Evolutionary conservation across 305 asterid genomes (phyloP).

Genomic region (Withania somnifera): DNA sequence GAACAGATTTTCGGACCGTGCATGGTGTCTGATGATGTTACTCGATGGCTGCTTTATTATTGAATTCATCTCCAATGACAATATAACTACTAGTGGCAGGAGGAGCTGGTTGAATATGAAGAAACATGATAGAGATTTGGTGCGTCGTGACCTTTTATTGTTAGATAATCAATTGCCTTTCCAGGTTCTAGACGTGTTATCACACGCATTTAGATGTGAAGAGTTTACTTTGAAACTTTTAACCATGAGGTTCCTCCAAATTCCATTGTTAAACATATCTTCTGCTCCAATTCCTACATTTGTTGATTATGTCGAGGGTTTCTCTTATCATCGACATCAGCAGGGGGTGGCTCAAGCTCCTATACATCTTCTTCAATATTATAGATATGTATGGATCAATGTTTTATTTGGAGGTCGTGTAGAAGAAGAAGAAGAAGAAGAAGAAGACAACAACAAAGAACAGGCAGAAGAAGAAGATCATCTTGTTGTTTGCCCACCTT

Average conservation of each 20-base stretch:
- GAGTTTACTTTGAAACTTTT: too few species aligned
- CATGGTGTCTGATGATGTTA: background rate
- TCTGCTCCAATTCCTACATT: background rate
- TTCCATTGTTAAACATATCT: background rate
- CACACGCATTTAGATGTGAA: background rate
- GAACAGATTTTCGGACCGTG: background rate
- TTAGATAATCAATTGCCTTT: background rate
- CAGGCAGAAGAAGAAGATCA: background rate
- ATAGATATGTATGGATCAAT: background rate
- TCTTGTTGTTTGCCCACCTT: background rate
- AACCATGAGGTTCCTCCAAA: background rate
- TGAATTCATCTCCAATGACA: background rate
- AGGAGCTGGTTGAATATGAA: background rate
- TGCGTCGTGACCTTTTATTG: background rate
- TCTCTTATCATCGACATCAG: background rate
- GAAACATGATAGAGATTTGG: background rate
- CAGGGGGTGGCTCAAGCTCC: background rate
- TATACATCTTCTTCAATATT: background rate
- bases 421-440: background rate
- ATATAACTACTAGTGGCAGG: background rate
- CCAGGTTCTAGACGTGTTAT: background rate
- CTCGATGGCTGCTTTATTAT: background rate
- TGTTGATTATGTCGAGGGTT: background rate
- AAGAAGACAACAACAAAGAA: too few species aligned
- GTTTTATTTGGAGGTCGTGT: background rate